Evolutionary conservation across 148 eudicot species (phyloP), one percentile per base, ranked within the genome.

Genomic region (Rhododendron ferrugineum): DNA sequence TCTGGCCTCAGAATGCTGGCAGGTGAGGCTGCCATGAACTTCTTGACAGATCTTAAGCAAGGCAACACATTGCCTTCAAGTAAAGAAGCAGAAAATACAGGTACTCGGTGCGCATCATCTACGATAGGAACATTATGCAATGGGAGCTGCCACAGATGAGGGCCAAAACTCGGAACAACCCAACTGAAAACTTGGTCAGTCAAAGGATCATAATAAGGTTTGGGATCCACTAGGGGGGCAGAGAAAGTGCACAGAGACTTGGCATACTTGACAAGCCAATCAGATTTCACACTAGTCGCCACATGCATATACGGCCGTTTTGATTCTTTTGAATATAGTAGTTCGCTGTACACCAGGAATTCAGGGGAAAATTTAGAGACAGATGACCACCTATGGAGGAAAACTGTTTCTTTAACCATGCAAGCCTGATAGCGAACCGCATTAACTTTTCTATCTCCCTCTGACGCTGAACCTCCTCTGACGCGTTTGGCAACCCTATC

Each of bases 31-130:
- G 91, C 91, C 93, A 95, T 85, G 88, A 73, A 90, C 64, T 89
- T 76, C 85, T 89, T 85, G 18, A 76, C 91, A n/a, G 86, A 42
- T 88, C 90, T 91, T 52, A 97, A 87, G 89, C 98, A 95, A 11
- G 96, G 98, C 82, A 97, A 80, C 32, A 95, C 94, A 40, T 89
- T 88, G 42, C 99, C 99, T 66, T 93, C 98, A 36, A 97, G 96
- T 89, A 97, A 90, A 84, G 92, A 87, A 88, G 80, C 92, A 50
- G 94, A 95, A 88, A 97, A 97, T 6, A 89, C 93, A 37, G 88
- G 85, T 52, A 90, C 93, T 34, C 96, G 88, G 37, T 75, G 85
- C 15, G 32, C 18, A 85, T 83, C 88, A 62, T 97, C 98, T 80
- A 91, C 81, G 37, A 94, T 92, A 3, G 93, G 96, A 73, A 87